A percentile compares a stretch with the other conserved stretches of the same genome.
Evolutionary conservation across 331 rosid genomes (phyloP).

Genomic region (Cydonia oblonga): DNA sequence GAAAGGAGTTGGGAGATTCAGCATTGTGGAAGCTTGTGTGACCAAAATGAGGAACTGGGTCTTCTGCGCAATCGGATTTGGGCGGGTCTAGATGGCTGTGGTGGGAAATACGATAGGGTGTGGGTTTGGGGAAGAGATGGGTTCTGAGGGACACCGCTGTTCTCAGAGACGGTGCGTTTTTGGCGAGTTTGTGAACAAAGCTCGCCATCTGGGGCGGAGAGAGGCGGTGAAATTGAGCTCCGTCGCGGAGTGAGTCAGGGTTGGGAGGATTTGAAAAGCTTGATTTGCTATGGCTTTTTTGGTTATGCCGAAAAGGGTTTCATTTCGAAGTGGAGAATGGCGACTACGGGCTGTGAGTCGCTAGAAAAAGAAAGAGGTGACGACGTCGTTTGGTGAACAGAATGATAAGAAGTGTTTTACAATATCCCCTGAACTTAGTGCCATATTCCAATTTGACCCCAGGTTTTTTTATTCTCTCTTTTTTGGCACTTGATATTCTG

Average conservation of each 20-base stretch:
- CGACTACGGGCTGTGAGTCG: not conserved
- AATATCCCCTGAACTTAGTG: not conserved
- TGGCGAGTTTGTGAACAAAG: constrained; percentile 21
- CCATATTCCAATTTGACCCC: not conserved
- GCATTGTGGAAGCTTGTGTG: not conserved
- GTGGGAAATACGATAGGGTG: not conserved
- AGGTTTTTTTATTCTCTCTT: too few species aligned
- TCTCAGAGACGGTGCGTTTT: constrained; percentile 8
- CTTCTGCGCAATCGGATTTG: not conserved
- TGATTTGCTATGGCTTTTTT: not conserved
- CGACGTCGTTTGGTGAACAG: not conserved
- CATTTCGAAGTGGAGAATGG: not conserved
- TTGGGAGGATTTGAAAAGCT: not conserved
- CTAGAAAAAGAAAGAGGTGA: not conserved
- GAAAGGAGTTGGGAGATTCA: constrained; percentile 3
- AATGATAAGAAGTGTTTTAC: not conserved
- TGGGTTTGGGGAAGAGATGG: constrained; percentile 2
- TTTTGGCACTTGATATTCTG: too few species aligned
- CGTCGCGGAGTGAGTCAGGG: not conserved
- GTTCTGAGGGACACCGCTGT: constrained; percentile 4
- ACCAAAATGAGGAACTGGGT: not conserved
- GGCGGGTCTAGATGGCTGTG: not conserved
- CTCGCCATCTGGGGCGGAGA: constrained; percentile 17
- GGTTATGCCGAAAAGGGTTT: not conserved
- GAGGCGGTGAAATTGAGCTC: not conserved